These are phyloP conservation scores for Adansonia gregorii DNA, from an alignment of 441 rosid species.

Conservation along the genomic window DNA sequence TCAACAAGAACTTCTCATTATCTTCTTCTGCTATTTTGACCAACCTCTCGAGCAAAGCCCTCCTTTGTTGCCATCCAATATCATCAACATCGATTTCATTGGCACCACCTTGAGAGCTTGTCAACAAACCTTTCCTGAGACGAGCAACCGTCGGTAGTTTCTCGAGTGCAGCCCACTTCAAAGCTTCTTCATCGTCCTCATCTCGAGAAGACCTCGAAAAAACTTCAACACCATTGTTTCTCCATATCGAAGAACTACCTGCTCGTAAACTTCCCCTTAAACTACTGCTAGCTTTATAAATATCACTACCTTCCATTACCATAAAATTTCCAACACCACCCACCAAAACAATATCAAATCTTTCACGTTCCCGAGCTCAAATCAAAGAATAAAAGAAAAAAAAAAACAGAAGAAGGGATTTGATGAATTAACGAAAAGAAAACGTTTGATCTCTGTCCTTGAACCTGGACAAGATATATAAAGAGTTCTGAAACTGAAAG, in stretches of 20 bases:
- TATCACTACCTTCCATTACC: slow-evolving; percentile 39
- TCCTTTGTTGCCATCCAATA: slow-evolving; percentile 43
- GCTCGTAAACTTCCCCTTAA: slow-evolving; percentile 25
- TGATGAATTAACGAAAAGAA: not conserved
- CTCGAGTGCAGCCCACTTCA: slow-evolving; percentile 22
- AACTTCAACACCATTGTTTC: not conserved
- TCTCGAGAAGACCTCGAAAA: slow-evolving; percentile 22
- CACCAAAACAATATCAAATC: not conserved
- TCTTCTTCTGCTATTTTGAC: slow-evolving; percentile 44
- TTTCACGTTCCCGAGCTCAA: not conserved
- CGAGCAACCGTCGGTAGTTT: slow-evolving; percentile 50
- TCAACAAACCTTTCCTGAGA: slow-evolving; percentile 48
- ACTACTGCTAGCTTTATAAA: slow-evolving; percentile 32
- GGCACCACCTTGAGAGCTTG: slow-evolving; percentile 29
- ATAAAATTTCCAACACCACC: not conserved
- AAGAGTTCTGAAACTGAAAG: not conserved
- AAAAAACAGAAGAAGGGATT: not conserved
- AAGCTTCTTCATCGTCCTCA: slow-evolving; percentile 24
- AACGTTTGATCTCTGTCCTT: not conserved
- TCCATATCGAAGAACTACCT: slow-evolving; percentile 22
- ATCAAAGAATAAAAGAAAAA: not conserved
- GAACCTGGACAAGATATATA: not conserved
- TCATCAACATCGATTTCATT: slow-evolving; percentile 37
- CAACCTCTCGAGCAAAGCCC: slow-evolving; percentile 40
- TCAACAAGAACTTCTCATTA: slow-evolving; percentile 48